Percentiles rank a stretch among this genome's conserved stretches.
These are phyloP conservation scores for Ilex aquifolium DNA, from an alignment of 257 asterid genomes.

Conservation along the genomic window DNA sequence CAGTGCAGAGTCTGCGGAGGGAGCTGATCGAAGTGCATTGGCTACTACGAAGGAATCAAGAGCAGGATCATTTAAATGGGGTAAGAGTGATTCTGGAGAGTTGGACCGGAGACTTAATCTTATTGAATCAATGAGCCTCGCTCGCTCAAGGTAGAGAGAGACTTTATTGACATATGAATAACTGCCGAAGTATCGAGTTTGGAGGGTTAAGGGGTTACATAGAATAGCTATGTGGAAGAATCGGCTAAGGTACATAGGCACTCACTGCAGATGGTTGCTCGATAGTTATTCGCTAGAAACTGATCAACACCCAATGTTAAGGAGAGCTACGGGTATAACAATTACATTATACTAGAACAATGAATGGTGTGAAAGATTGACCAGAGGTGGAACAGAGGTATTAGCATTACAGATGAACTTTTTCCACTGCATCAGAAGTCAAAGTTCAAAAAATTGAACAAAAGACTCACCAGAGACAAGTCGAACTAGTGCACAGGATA, in stretches of 20 bases:
- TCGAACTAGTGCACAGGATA: too few relatives aligned
- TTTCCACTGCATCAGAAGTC: too few relatives aligned
- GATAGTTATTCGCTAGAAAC: too few relatives aligned
- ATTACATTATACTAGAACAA: too few relatives aligned
- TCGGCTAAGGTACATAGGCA: constrained; percentile 30
- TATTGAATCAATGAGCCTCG: constrained; percentile 74
- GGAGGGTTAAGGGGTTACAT: constrained; percentile 24
- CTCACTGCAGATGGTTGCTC: too few relatives aligned
- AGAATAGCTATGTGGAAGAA: constrained; percentile 18
- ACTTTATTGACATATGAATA: constrained; percentile 52
- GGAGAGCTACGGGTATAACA: too few relatives aligned
- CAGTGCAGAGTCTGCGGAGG: constrained; percentile 70
- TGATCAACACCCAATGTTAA: too few relatives aligned
- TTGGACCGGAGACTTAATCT: constrained; percentile 68
- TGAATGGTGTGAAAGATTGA: too few relatives aligned
- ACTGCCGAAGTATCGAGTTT: constrained; percentile 35
- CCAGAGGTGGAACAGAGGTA: too few relatives aligned
- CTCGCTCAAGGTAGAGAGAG: constrained; percentile 66
- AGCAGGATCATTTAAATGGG: constrained; percentile 43
- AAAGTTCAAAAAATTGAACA: too few relatives aligned
- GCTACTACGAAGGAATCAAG: constrained; percentile 77
- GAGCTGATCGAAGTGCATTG: constrained; percentile 77
- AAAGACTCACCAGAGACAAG: too few relatives aligned
- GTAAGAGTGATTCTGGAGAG: constrained; percentile 48
- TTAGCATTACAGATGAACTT: too few relatives aligned